Evolutionary conservation across 164 flowering plant species (phyloP), one percentile per base, ranked within the genome.

Genomic region (Paratinospora sagittata): DNA sequence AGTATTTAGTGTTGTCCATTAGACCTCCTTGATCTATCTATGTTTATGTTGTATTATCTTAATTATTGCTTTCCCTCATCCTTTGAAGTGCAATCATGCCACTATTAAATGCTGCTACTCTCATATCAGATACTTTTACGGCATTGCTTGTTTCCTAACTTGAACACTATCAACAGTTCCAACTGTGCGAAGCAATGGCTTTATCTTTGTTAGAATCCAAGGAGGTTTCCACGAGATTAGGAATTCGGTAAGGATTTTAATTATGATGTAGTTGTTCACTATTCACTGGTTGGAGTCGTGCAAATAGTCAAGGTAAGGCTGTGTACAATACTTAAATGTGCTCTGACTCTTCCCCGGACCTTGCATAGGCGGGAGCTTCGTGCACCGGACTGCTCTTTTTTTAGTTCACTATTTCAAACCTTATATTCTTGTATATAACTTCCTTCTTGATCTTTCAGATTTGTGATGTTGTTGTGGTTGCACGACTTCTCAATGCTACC

Each of bases 401-500:
- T n/a, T n/a, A n/a, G n/a, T n/a, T n/a, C n/a, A n/a, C n/a, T n/a
- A n/a, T n/a, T n/a, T n/a, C 1, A 23, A 1, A n/a, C 55, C 45
- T 66, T 7, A 37, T 47, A 4, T 49, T 62, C 45, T 66, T 7
- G 24, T 47, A 4, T 49, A 45, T 72, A 13, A 27, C 58, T 34
- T 26, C 12, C 16, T 41, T 75, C 36, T 73, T 77, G 23, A 58
- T 70, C 63, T 63, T 83, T 66, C 82, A 96, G 99, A 88, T 96
- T 19, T 83, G 85, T 77, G 99, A 96, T 86, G 94, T 83, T 6
- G 97, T 96, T 72, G 92, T 82, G 23, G 82, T 92, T 72, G 71
- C 99, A 71, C 86, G 98, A 60, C 88, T 96, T 79, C 89, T 96
- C 3, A 92, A 96, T 85, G 97, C 97, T 66, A 88, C 97, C 23